Base-by-base conservation (phyloP, 768 basidiomycete species). In the Boletus bicolor region DNA sequence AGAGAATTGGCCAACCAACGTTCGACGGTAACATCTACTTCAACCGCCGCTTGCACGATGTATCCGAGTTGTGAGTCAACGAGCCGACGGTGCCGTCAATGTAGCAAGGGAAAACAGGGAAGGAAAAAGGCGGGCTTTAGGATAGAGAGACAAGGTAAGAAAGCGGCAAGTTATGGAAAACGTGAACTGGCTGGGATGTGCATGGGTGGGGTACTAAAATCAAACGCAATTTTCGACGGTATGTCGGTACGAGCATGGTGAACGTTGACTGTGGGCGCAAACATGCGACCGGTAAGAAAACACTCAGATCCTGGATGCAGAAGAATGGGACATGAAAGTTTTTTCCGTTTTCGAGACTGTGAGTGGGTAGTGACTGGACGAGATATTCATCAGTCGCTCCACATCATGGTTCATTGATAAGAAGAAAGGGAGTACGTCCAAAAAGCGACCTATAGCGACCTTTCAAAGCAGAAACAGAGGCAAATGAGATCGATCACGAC, bases 121-220 rank as follows among this genome's bases (percentile, higher is more conserved):
- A 28, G 28, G 6, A 28, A 28, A 28, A 28, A 3, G 28, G 6
- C 28, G 0, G 28, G 28, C 28, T 28, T 28, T 4, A 28, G 28
- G 4, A 28, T 28, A 28, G 6, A 28, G 28, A 28, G 28, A 19
- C 15, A 35, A 24, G 0, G 32, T 8, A 7, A n/a, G n/a, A 11
- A 43, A 43, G 19, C 3, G 12, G 19, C 6, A 21, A 47, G 6
- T n/a, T 7, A 28, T 19, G 11, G 26, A 7, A 34, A 34, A 15
- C 12, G 4, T 12, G n/a, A 7, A 14, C 10, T 41, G 4, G 35
- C 2, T 49, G 3, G 24, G 37, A 51, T 28, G 28, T 6, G 28
- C 28, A 28, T 28, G 26, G 19, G 55, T 21, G 35, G 47, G 43
- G 30, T 50, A 60, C 55, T 63, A 58, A 11, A 38, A 35, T 32